These are phyloP conservation scores for Cercospora berteroae DNA, from an alignment of 2,329 filamentous ascomycete genomes.

Conservation along the genomic window DNA sequence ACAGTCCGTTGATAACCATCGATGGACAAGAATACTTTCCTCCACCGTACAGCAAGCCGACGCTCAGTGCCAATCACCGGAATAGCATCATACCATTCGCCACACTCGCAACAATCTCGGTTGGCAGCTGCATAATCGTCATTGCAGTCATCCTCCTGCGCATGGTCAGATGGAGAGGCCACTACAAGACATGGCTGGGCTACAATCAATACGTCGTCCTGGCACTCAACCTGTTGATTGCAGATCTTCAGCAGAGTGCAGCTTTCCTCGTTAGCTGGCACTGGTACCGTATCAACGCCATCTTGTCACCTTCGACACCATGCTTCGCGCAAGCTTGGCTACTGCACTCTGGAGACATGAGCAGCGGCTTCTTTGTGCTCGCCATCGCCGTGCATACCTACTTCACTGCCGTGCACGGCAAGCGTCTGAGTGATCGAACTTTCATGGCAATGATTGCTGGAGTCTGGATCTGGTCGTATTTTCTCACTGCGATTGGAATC, in stretches of 20 bases:
- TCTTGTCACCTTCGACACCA: conserved; percentile 53
- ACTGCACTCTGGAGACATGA: conserved; percentile 63
- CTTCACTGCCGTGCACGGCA: conserved; percentile 58
- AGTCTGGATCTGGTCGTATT: conserved; percentile 61
- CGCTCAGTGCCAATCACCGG: conserved; percentile 25
- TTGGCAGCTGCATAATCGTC: conserved; percentile 30
- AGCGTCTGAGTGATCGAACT: conserved; percentile 49
- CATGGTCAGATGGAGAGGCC: conserved; percentile 34
- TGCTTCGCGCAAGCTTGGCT: conserved; percentile 70
- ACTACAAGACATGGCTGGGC: conserved; percentile 34
- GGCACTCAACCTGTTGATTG: conserved; percentile 67
- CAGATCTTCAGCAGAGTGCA: conserved; percentile 64
- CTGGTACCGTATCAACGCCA: conserved; percentile 56
- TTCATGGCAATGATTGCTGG: conserved; percentile 52
- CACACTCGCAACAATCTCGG: conserved; percentile 33
- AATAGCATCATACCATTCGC: conserved; percentile 35
- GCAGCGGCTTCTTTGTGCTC: conserved; percentile 65
- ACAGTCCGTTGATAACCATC: conserved; percentile 24
- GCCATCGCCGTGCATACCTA: conserved; percentile 67
- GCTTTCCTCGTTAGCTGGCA: conserved; percentile 63
- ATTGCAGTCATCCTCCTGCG: conserved; percentile 35
- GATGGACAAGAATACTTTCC: conserved; percentile 32
- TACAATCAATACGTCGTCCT: conserved; percentile 67
- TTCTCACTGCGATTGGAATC: conserved; percentile 55
- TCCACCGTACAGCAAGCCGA: conserved; percentile 31